A percentile compares a stretch with the other conserved stretches of the same genome.
phyloP scores from a whole-genome alignment of 768 basidiomycete genomes.

The Tricholoma saponaceum region DNA sequence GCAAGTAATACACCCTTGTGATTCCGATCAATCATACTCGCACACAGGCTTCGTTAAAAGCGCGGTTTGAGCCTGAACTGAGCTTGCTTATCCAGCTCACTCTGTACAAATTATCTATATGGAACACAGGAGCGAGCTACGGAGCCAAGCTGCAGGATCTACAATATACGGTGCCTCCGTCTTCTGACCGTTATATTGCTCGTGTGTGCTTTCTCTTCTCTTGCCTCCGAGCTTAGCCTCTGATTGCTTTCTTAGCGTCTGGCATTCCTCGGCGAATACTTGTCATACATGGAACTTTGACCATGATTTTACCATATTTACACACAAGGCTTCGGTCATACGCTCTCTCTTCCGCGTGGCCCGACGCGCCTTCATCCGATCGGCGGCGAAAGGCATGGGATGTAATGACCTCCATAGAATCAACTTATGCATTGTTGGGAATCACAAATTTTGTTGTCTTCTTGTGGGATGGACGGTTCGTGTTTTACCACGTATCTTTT shows the following conservation, averaged over 20 bases:
- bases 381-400: constrained; percentile 72
- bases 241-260: constrained; percentile 41
- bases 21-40: not conserved
- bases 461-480: constrained; percentile 78
- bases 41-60: constrained; percentile 50
- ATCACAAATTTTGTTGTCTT: constrained; percentile 81
- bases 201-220: constrained; percentile 29
- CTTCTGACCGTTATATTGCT: constrained; percentile 20
- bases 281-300: constrained; percentile 64
- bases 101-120: constrained; percentile 80
- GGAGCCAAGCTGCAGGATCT: constrained; percentile 82
- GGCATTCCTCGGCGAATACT: constrained; percentile 61
- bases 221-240: constrained; percentile 1
- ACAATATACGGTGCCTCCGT: constrained; percentile 43
- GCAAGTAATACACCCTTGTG: not conserved
- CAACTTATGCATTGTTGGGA: constrained; percentile 54
- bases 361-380: constrained; percentile 83
- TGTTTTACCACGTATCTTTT: not conserved
- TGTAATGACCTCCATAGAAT: constrained; percentile 61
- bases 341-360: constrained; percentile 85
- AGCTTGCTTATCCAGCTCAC: constrained; percentile 62
- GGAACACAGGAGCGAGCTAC: constrained; percentile 77
- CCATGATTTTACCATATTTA: constrained; percentile 74
- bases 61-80: constrained; percentile 73
- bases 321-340: constrained; percentile 68